Base-by-base conservation (phyloP, 2,329 filamentous ascomycete genomes). In the Fusarium sp. region DNA sequence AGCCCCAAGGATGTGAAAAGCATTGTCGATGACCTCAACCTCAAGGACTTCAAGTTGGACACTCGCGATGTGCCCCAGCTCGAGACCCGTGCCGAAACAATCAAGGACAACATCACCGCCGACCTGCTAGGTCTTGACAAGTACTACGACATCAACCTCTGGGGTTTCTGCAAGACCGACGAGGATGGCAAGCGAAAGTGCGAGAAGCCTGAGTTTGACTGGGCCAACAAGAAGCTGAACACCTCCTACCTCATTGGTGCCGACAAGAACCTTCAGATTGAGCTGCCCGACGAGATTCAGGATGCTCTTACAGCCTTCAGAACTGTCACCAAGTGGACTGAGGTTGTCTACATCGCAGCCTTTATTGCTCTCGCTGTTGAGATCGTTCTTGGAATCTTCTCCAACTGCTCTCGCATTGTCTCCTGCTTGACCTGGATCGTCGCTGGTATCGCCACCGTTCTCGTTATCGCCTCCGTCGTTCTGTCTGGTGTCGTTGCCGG, bases 381-480 rank as follows among this genome's bases (percentile, higher is more conserved):
- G 78, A 84, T 97, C 60, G 65, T 96, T 43, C 81, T 96, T 45
- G 94, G 94, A 64, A 82, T 97, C 75, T 90, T 95, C 66, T 91
- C 94, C 66, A 91, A 92, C 78, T 97, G 90, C 86, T 93, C 90
- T 63, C 88, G 93, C 68, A 89, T 88, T 81, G 89, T 95, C 50
- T 94, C 91, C 52, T 92, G 96, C 78, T 79, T 93, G 60, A 96
- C 93, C 42, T 96, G 91, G 78, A 81, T 98, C 62, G 81, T 96
- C 63, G 89, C 91, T 21, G 82, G 85, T 44, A 80, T 94, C 74
- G 84, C 91, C 75, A 80, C 82, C 44, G 65, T 81, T 39, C 77
- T 83, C 32, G 80, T 84, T 34, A 77, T 92, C 73, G 88, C 83
- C 55, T 89, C 90, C 38, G 91, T 93, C 4, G 80, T 88, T 28